These are phyloP conservation scores for Agapanthus africanus DNA, from an alignment of 106 monocot species.

Conservation along the genomic window DNA sequence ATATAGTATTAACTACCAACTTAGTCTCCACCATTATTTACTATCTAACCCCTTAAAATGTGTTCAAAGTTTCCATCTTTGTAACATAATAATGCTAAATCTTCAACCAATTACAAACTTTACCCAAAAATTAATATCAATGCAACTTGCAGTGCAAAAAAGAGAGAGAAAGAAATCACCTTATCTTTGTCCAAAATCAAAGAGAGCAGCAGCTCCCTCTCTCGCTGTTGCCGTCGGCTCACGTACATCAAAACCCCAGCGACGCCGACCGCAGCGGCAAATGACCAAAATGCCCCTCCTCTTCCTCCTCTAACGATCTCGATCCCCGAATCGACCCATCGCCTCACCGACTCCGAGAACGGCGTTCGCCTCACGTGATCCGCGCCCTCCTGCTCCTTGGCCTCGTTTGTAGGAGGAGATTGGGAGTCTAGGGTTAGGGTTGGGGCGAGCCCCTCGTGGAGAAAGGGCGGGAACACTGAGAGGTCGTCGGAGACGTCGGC, in stretches of 20 bases:
- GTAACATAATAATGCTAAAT: too few species aligned
- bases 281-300: conserved; percentile 24
- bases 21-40: too few species aligned
- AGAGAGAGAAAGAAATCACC: conserved; percentile 11
- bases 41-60: too few species aligned
- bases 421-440: conserved; percentile 3
- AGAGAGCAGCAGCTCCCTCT: conserved; percentile 41
- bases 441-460: conserved; percentile 31
- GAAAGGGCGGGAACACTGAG: conserved; percentile 38
- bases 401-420: background rate
- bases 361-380: background rate
- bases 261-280: conserved; percentile 23
- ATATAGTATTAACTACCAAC: too few species aligned
- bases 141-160: conserved; percentile 1
- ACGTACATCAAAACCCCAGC: conserved; percentile 29
- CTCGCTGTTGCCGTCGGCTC: conserved; percentile 37
- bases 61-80: too few species aligned
- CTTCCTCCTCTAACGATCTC: conserved; percentile 23
- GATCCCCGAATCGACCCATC: conserved; percentile 17
- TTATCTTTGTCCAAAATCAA: conserved; percentile 52
- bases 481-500: conserved; percentile 11
- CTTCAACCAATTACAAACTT: too few species aligned
- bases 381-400: conserved; percentile 10
- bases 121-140: too few species aligned
- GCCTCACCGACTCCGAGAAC: conserved; percentile 15